Percentiles rank a stretch among this genome's conserved stretches.
Conservation (phyloP, 805 yeast genomes). For the Schwanniomyces polymorphus region DNA sequence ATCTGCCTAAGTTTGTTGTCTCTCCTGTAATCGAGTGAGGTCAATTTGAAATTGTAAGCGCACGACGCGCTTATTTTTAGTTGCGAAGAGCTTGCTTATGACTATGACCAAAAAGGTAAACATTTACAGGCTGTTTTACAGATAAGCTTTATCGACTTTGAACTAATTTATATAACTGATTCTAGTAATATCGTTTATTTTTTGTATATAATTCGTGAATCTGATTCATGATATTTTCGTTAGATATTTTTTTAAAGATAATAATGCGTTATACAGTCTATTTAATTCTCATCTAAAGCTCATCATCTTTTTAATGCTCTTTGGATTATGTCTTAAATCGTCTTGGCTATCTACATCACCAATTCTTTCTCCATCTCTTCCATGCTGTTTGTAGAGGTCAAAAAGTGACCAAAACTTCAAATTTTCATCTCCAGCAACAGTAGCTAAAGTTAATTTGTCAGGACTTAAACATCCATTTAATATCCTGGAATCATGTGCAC, state of each 20-base stretch:
- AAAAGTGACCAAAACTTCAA: slow-evolving; percentile 92
- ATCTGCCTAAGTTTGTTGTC: not conserved
- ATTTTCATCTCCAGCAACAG: slow-evolving; percentile 95
- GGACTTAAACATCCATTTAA: slow-evolving; percentile 83
- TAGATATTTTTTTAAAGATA: not conserved
- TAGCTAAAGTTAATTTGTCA: slow-evolving; percentile 85
- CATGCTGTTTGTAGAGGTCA: slow-evolving; percentile 45
- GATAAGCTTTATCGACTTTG: too few relatives aligned
- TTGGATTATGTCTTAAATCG: slow-evolving; percentile 10
- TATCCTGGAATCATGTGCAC: slow-evolving; percentile 90
- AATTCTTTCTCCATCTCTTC: slow-evolving; percentile 16
- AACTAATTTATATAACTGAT: too few relatives aligned
- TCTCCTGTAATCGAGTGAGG: not conserved
- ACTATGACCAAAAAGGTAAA: too few relatives aligned
- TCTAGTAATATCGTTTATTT: too few relatives aligned
- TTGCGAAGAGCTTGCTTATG: not conserved
- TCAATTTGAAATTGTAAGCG: not conserved
- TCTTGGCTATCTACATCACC: slow-evolving; percentile 13
- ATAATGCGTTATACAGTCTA: not conserved
- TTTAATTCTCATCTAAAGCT: slow-evolving; percentile 16
- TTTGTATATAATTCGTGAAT: not conserved
- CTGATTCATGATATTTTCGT: not conserved
- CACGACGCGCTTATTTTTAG: not conserved
- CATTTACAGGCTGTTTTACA: too few relatives aligned
- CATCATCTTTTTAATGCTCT: slow-evolving; percentile 25